phyloP scores from a whole-genome alignment of 2,329 filamentous ascomycete species.

The Fusarium scirpi region DNA sequence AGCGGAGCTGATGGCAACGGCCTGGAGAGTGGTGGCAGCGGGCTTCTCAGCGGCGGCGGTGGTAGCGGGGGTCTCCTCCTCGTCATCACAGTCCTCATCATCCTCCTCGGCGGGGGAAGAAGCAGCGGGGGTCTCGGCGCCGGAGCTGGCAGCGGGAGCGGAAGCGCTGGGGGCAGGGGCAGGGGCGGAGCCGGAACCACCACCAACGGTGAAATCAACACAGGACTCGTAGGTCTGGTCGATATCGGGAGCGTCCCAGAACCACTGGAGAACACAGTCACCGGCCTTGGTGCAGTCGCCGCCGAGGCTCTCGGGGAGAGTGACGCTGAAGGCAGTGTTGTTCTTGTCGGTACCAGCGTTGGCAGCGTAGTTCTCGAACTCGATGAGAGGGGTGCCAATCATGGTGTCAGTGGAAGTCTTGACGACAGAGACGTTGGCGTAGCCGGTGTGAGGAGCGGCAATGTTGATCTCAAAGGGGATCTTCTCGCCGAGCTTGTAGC shows the following conservation, averaged over 20 bases:
- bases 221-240: constrained; percentile 73
- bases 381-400: constrained; percentile 65
- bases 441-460: constrained; percentile 60
- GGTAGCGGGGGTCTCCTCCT: constrained; percentile 20
- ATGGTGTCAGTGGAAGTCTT: constrained; percentile 63
- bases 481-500: constrained; percentile 57
- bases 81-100: constrained; percentile 34
- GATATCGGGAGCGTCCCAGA: constrained; percentile 67
- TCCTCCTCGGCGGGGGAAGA: constrained; percentile 13
- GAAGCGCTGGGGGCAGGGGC: constrained; percentile 18
- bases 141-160: constrained; percentile 10
- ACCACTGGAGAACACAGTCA: constrained; percentile 69
- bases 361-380: constrained; percentile 67
- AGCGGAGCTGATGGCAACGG: constrained; percentile 16
- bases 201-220: constrained; percentile 63
- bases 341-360: constrained; percentile 55
- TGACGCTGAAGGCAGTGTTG: constrained; percentile 65
- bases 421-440: constrained; percentile 69
- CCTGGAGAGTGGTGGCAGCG: constrained; percentile 20
- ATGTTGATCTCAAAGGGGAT: constrained; percentile 57
- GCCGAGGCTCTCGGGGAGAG: constrained; percentile 61
- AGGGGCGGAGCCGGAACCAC: constrained; percentile 2
- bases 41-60: constrained; percentile 19
- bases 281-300: constrained; percentile 62
- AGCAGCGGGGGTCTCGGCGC: constrained; percentile 23